Base-by-base conservation (phyloP, 352 stramenopile genomes). In the Pythium aquatile region DNA sequence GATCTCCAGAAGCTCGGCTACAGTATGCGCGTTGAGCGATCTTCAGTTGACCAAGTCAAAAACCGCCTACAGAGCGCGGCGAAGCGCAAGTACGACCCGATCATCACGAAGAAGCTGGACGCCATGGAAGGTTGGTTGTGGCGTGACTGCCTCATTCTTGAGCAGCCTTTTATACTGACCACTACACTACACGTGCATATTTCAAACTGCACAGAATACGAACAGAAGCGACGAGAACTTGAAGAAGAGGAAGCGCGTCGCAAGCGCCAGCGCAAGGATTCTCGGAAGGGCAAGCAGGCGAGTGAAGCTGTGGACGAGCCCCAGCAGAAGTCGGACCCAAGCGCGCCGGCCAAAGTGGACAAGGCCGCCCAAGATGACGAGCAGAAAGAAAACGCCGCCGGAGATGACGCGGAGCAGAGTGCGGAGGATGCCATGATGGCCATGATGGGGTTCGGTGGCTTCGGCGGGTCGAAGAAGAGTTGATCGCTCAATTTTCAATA, bases 11-110 rank as follows among this genome's bases (percentile, higher is more conserved):
- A 94, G 60, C 74, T 98, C 9, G 93, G 93, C 10, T 97, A 85
- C 58, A 97, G 90, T 40, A 97, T 97, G 90, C 89, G 91, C 24
- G 91, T 98, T 33, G 93, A 98, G 71, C 79, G 81, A 6, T 93
- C 81, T 57, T 88, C 83, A 8, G 85, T 93, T 10, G 85, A 94
- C 49, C 78, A 93, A 56, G 89, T 97, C 46, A 97, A 96, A 70
- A 91, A 81, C 63, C 75, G 88, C 14, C 69, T 97, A 55, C 86
- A 96, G 66, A 92, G 72, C 61, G 81, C 78, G 8, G 76, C 76
- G 17, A 94, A 96, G 67, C 83, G 87, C 63, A 94, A 94, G 63
- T 94, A 85, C 74, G 84, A 96, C 44, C 82, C 85, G 1, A 51
- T 93, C 30, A 81, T 92, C 63, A 85, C 78, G 13, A 91, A 94